These are phyloP conservation scores for Limonium bicolor DNA, from an alignment of 148 eudicot genomes.

Conservation along the genomic window DNA sequence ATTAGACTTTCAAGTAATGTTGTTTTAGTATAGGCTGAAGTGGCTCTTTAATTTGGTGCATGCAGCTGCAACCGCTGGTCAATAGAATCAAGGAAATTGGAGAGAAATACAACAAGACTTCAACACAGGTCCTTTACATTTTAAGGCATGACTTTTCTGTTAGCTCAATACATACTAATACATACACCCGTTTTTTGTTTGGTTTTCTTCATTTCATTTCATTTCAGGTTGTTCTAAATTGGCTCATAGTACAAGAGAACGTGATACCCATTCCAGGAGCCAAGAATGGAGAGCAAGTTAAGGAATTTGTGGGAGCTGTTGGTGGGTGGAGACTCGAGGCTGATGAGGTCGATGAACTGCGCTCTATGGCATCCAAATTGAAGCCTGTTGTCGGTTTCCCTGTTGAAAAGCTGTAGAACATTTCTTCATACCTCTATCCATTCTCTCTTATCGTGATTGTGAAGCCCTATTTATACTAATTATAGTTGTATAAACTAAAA, in stretches of 20 bases:
- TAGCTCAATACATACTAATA: too few species aligned
- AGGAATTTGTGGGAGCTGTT: conserved; percentile 74
- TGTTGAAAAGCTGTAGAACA: conserved; percentile 46
- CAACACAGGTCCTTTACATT: conserved; percentile 52
- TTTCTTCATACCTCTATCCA: too few species aligned
- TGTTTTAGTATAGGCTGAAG: too few species aligned
- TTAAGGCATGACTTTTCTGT: too few species aligned
- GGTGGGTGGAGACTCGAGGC: conserved; percentile 50
- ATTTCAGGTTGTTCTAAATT: conserved; percentile 70
- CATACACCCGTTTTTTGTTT: neutral
- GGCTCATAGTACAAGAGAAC: conserved; percentile 84
- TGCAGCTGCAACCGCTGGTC: conserved; percentile 88
- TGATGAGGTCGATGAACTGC: conserved; percentile 65
- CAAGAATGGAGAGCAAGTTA: conserved; percentile 68
- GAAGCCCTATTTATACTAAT: too few species aligned
- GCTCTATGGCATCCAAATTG: conserved; percentile 53
- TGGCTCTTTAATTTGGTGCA: too few species aligned
- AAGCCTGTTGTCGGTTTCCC: conserved; percentile 69
- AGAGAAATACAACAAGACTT: conserved; percentile 45
- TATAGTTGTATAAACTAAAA: too few species aligned
- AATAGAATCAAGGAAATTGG: conserved; percentile 79
- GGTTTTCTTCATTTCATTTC: too few species aligned
- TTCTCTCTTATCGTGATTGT: too few species aligned
- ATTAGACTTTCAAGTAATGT: too few species aligned
- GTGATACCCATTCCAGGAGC: conserved; percentile 97